These are phyloP conservation scores for Saccharum spontaneum DNA, from an alignment of 176 grass and related monocot genomes.

Conservation along the genomic window DNA sequence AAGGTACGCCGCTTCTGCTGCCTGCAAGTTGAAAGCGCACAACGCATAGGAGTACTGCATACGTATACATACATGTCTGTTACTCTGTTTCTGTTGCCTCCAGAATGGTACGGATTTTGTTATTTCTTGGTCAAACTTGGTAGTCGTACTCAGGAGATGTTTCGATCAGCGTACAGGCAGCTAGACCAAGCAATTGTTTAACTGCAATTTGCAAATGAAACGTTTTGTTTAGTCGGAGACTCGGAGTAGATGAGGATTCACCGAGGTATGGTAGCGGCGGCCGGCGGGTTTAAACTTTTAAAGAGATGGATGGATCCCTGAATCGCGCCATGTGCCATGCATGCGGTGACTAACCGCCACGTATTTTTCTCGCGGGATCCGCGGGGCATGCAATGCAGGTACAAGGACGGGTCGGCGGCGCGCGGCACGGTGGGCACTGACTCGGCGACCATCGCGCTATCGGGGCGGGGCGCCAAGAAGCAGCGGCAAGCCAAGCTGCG, in stretches of 20 bases:
- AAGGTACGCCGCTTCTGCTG: neutral
- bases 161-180: neutral
- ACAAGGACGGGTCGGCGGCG: slow-evolving; percentile 79
- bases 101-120: neutral
- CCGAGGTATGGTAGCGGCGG: neutral
- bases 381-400: slow-evolving; percentile 42
- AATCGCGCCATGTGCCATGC: slow-evolving; percentile 38
- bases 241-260: neutral
- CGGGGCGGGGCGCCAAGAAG: neutral
- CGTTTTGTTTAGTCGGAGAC: neutral
- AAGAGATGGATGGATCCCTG: slow-evolving; percentile 15
- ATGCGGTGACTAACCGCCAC: neutral
- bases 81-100: neutral
- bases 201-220: neutral
- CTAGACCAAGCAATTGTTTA: neutral
- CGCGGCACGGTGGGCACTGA: slow-evolving; percentile 71
- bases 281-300: neutral
- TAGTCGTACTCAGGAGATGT: slow-evolving; percentile 18
- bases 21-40: neutral
- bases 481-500: slow-evolving; percentile 55
- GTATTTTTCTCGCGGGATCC: slow-evolving; percentile 1
- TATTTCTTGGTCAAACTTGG: neutral
- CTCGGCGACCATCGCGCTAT: slow-evolving; percentile 73
- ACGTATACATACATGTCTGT: neutral
- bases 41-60: neutral